Base-by-base conservation (phyloP, 805 yeast species). In the Brettanomyces bruxellensis region DNA sequence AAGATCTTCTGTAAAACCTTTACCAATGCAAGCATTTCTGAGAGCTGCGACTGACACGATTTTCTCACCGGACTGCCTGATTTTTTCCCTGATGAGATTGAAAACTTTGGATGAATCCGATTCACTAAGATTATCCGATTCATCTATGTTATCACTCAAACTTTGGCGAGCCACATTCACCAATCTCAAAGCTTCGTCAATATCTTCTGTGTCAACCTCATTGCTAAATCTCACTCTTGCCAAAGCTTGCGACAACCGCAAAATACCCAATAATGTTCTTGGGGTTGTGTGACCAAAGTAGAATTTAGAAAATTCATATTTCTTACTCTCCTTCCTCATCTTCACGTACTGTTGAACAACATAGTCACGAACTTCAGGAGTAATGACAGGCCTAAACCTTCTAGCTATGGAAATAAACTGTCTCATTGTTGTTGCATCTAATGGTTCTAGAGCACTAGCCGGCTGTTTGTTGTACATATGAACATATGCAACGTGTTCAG, bases 391-490 rank as follows among this genome's bases (percentile, higher is more conserved):
- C 59, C 96, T 76, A 63, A 71, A 82, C 25, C 81, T 71, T 58
- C 95, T 80, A 0, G 99, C 97, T 59, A 79, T 72, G 2, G 95
- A 82, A 52, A 93, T 83, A 61, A 79, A 90, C 62, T 88, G 95
- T 60, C 99, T 79, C 60, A 93, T 82, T 25, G 87, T 78, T 7
- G 78, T 63, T 0, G 95, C 81, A 51, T 83, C 89, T 39, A 91
- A 69, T 13, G 96, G 95, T 51, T 76, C 81, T 53, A 81, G 77
- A 7, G 35, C 30, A 72, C 76, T 71, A 38, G 75, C 80, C 4
- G 99, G 99, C 57, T 91, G 96, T 46, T 70, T 75, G 67, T 83
- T 86, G 66, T 85, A 85, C 90, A 88, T 89, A 67, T 93, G 99
- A 39, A 93, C 99, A 60, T 78, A 89, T 11, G 99, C 83, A 52